Evolutionary conservation across 2,329 filamentous ascomycete genomes (phyloP), one percentile per base, ranked within the genome.

Genomic region (Fusarium palustre): DNA sequence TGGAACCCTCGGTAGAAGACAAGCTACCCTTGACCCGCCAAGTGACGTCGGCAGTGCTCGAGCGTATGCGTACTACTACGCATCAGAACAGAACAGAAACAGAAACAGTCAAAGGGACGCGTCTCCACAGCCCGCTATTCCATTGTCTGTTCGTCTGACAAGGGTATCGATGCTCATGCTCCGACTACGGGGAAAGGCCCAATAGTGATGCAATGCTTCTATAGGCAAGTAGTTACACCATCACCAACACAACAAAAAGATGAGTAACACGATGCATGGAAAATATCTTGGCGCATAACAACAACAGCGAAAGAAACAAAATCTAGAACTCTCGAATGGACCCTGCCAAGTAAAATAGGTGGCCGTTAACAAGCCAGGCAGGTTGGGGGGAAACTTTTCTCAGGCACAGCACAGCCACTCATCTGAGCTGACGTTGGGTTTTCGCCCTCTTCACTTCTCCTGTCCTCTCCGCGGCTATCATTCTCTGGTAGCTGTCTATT

Each of bases 351-450:
- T 39, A 45, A 34, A 68, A 64, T 54, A 48, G 55, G 53, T 30
- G 28, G 28, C 50, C 57, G 54, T 65, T 54, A 36, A 48, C 41
- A 55, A 39, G 18, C 7, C 13, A 33, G 15, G 10, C 18, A 25
- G 39, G 46, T 41, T 31, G 33, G 38, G 38, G 25, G 43, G 41
- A 43, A 16, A 22, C 13, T 25, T 20, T 45, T 36, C 55, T 52
- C 49, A 41, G 43, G 43, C 18, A 24, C 30, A 48, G 60, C 62
- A 65, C 62, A 65, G 62, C 69, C 72, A 56, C 72, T 63, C 50
- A 61, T 24, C 64, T 74, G 70, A 64, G 72, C 72, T 74, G 72
- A 74, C 72, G 72, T 74, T 75, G 57, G 61, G 55, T 67, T 62
- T 73, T 74, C 55, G 67, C 71, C 70, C 48, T 70, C 30, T 48